These are phyloP conservation scores for Penicillium sp. DNA, from an alignment of 2,329 filamentous ascomycete species.

Conservation along the genomic window DNA sequence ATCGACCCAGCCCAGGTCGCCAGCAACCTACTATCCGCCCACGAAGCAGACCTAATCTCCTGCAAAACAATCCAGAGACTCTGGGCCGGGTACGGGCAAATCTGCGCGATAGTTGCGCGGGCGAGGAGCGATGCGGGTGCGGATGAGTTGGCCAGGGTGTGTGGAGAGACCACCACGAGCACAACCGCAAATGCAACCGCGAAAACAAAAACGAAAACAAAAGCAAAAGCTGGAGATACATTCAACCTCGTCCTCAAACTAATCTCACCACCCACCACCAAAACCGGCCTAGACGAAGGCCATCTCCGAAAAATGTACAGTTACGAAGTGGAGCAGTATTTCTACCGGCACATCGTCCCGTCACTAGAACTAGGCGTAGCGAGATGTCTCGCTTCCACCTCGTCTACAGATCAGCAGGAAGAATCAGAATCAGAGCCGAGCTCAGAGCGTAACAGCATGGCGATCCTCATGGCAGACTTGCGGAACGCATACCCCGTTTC, in stretches of 20 bases:
- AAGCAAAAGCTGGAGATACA: constrained; percentile 18
- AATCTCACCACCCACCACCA: constrained; percentile 57
- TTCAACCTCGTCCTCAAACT: constrained; percentile 61
- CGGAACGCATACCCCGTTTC: constrained; percentile 58
- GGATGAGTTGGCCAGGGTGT: not conserved
- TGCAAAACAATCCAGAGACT: constrained; percentile 45
- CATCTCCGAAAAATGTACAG: constrained; percentile 69
- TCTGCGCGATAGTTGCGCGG: constrained; percentile 59
- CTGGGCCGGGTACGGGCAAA: constrained; percentile 57
- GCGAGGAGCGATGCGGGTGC: constrained; percentile 32
- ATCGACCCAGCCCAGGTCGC: constrained; percentile 29
- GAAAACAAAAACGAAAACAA: not conserved
- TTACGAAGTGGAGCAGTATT: constrained; percentile 69
- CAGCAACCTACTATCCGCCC: constrained; percentile 32
- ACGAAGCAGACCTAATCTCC: constrained; percentile 33
- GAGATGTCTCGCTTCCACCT: constrained; percentile 53
- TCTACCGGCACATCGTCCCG: constrained; percentile 63
- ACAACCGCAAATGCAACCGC: too few species aligned
- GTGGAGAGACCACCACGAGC: too few species aligned
- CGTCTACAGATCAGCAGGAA: not conserved
- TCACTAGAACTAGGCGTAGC: constrained; percentile 56
- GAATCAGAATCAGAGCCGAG: too few species aligned
- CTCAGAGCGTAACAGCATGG: too few species aligned
- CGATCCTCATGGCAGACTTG: constrained; percentile 64
- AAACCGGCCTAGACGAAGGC: constrained; percentile 59